Evolutionary conservation across 2,329 filamentous ascomycete genomes (phyloP).

Genomic region (Botrytis galanthina): DNA sequence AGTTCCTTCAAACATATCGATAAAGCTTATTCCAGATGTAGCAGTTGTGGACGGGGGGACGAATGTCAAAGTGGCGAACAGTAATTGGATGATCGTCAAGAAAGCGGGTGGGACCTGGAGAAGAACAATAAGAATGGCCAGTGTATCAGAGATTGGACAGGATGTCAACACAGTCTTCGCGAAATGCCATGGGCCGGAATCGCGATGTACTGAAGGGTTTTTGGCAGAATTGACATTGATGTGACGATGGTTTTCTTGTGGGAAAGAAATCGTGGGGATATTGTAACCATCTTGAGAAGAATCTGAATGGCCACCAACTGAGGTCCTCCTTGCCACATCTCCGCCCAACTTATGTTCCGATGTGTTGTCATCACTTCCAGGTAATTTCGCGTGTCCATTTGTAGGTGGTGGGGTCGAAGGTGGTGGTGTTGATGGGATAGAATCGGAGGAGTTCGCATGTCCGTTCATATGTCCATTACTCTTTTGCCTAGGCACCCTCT

Average conservation of each 20-base stretch:
- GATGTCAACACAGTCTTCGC: slow-evolving; percentile 84
- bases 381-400: slow-evolving; percentile 38
- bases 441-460: slow-evolving; percentile 43
- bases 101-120: slow-evolving; percentile 88
- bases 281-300: slow-evolving; percentile 50
- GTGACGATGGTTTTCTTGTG: slow-evolving; percentile 55
- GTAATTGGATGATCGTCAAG: slow-evolving; percentile 82
- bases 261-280: slow-evolving; percentile 42
- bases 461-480: slow-evolving; percentile 55
- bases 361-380: slow-evolving; percentile 29
- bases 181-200: slow-evolving; percentile 71
- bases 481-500: slow-evolving; percentile 55
- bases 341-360: slow-evolving; percentile 38
- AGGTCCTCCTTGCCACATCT: slow-evolving; percentile 46
- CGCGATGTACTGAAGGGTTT: slow-evolving; percentile 65
- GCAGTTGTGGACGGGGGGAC: slow-evolving; percentile 80
- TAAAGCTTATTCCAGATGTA: slow-evolving; percentile 68
- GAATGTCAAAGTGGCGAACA: slow-evolving; percentile 91
- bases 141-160: slow-evolving; percentile 89
- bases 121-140: slow-evolving; percentile 93
- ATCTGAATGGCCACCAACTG: slow-evolving; percentile 55
- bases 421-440: slow-evolving; percentile 39
- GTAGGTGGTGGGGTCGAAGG: slow-evolving; percentile 41
- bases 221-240: slow-evolving; percentile 71
- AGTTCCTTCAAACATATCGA: slow-evolving; percentile 87